Conservation (phyloP, 495 filamentous ascomycete species). For the Penicillium simplicissimum region DNA sequence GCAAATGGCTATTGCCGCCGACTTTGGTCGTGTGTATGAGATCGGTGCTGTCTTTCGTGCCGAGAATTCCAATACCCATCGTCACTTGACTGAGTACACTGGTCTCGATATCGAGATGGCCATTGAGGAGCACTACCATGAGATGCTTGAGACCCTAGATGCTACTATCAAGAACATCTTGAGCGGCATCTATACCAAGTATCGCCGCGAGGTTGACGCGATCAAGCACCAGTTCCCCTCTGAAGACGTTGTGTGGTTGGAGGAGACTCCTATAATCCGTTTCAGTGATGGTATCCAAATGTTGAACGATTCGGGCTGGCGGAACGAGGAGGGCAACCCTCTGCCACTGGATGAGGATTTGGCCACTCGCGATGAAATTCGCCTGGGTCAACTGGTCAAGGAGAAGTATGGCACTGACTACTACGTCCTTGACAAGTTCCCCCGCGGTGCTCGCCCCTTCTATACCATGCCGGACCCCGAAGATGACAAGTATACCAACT, state of each 20-base stretch:
- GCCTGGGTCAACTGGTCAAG: constrained; percentile 76
- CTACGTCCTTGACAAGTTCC: constrained; percentile 95
- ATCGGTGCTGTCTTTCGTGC: constrained; percentile 89
- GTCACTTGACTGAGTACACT: constrained; percentile 95
- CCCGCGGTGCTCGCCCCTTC: constrained; percentile 78
- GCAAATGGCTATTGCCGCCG: constrained; percentile 89
- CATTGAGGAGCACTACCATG: constrained; percentile 85
- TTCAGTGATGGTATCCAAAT: constrained; percentile 79
- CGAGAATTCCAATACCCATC: constrained; percentile 91
- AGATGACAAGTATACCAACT: constrained; percentile 75
- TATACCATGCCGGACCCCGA: constrained; percentile 89
- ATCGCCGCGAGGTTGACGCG: constrained; percentile 66
- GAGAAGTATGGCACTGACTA: constrained; percentile 88
- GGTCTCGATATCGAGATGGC: constrained; percentile 96
- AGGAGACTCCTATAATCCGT: constrained; percentile 76
- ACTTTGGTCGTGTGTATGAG: constrained; percentile 84
- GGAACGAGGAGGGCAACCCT: constrained; percentile 68
- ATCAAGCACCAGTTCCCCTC: constrained; percentile 66
- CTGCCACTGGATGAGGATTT: constrained; percentile 75
- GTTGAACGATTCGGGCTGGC: constrained; percentile 80
- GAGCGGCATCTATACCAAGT: constrained; percentile 63
- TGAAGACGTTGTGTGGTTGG: constrained; percentile 75
- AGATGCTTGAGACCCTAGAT: constrained; percentile 76
- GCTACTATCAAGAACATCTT: constrained; percentile 81
- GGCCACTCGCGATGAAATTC: constrained; percentile 82